Evolutionary conservation across 148 eudicot genomes (phyloP).

Genomic region (Amaranthus cruentus): DNA sequence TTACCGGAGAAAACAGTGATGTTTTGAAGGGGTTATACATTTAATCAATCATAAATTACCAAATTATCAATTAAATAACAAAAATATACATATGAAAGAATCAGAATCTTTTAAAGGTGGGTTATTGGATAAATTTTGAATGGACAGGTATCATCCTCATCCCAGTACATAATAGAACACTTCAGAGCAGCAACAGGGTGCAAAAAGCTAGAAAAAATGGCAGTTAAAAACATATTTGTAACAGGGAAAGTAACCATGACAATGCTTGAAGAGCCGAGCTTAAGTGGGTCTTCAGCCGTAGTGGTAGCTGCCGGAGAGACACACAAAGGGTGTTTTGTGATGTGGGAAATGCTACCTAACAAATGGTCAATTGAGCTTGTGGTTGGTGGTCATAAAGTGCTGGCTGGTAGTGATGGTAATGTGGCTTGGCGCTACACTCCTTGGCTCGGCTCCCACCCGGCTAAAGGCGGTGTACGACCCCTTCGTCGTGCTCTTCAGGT

Average conservation of each 20-base stretch:
- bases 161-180: conserved; percentile 84
- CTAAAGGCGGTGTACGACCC: conserved; percentile 86
- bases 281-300: conserved; percentile 24
- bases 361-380: conserved; percentile 89
- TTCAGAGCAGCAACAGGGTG: conserved; percentile 94
- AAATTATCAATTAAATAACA: too few relatives aligned
- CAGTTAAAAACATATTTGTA: conserved; percentile 65
- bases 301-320: conserved; percentile 25
- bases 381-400: conserved; percentile 70
- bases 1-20: too few relatives aligned
- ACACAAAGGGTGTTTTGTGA: conserved; percentile 83
- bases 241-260: conserved; percentile 86
- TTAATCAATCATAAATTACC: too few relatives aligned
- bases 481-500: conserved; percentile 91
- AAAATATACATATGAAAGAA: too few relatives aligned
- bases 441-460: conserved; percentile 89
- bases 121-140: too few relatives aligned
- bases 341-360: conserved; percentile 93
- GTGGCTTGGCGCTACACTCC: conserved; percentile 98
- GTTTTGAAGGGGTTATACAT: too few relatives aligned
- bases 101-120: too few relatives aligned
- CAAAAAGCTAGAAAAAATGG: conserved; percentile 59
- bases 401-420: conserved; percentile 87
- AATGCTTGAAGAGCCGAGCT: conserved; percentile 64
- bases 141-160: conserved; percentile 68